Base-by-base conservation (phyloP, 805 yeast genomes). In the Ogataea nakhonphanomensis region DNA sequence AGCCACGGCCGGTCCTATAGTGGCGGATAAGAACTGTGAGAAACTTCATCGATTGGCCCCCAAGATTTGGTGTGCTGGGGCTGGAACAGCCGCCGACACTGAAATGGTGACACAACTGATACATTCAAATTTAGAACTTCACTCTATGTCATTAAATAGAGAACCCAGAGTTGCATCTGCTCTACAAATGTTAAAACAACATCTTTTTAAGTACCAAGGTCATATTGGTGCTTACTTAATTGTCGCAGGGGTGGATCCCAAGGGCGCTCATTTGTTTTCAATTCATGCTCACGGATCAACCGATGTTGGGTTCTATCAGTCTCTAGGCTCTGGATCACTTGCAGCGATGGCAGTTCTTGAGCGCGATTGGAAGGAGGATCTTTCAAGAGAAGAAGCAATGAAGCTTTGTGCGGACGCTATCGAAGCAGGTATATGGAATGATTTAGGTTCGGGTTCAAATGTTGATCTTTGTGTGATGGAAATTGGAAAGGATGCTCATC, bases 61-160 rank as follows among this genome's bases (percentile, higher is more conserved):
- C 8, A 77, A 75, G 58, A 89, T 90, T 61, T 91, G 97, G 97
- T 91, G 99, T 79, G 99, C 99, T 37, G 99, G 99, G 57, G 99
- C 99, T 3, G 99, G 99, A 64, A 93, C 99, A n/a, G 99, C 99
- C 23, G 98, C 99, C 7, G 99, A 93, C 62, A 93, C 97, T 9
- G 98, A 93, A 64, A 88, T 89, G 80, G 98, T 93, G 28, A 93
- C 99, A 5, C 96, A 89, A 64, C 73, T 93, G 58, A 89, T 89
- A 52, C 79, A 88, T 26, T 86, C 96, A 27, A 90, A 91, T 62
- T 70, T 93, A 49, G 99, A 93, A 66, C 71, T 93, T 46, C 99
- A 91, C 64, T 72, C 95, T 7, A 70, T 89, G 66, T 80, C 84
- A 54, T 81, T 91, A 25, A 80, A 80, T 45, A 79, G 98, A 53